These are phyloP conservation scores for Byssoonygena ceratinophila DNA, from an alignment of 2,329 filamentous ascomycete genomes.

Conservation along the genomic window DNA sequence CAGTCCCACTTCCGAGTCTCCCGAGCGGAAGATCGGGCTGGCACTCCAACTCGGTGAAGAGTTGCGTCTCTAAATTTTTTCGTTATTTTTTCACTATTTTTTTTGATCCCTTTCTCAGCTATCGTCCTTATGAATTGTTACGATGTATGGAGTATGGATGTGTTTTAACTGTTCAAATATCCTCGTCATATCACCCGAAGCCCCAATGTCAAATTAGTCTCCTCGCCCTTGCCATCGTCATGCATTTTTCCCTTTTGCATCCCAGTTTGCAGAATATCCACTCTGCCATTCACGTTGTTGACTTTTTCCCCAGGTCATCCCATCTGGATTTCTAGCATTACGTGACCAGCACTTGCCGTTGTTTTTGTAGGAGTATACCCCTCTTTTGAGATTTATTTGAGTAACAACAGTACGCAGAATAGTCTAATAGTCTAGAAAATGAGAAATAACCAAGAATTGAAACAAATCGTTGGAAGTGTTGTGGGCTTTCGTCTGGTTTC, in stretches of 20 bases:
- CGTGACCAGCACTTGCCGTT: neutral
- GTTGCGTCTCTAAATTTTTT: slow-evolving; percentile 6
- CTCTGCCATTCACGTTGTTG: neutral
- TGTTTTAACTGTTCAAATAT: neutral
- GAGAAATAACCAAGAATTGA: neutral
- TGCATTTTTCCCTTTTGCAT: neutral
- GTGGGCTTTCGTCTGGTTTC: neutral
- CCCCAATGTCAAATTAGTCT: neutral
- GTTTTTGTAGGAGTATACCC: slow-evolving; percentile 1
- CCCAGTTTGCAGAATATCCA: neutral
- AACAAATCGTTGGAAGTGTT: neutral
- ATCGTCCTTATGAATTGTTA: slow-evolving; percentile 7
- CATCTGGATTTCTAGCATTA: neutral
- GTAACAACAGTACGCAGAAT: neutral
- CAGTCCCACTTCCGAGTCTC: slow-evolving; percentile 41
- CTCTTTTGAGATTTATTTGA: neutral
- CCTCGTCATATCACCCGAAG: neutral
- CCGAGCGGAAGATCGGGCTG: slow-evolving; percentile 6
- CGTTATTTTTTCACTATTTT: neutral
- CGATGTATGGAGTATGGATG: slow-evolving; percentile 11
- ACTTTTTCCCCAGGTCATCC: neutral
- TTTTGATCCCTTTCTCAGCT: neutral
- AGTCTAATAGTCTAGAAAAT: neutral
- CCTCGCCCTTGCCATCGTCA: neutral
- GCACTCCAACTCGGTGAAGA: slow-evolving; percentile 14